Evolutionary conservation across 139 green algal species (phyloP), one percentile per base, ranked within the genome.

Genomic region (Desmodesmus armatus): DNA sequence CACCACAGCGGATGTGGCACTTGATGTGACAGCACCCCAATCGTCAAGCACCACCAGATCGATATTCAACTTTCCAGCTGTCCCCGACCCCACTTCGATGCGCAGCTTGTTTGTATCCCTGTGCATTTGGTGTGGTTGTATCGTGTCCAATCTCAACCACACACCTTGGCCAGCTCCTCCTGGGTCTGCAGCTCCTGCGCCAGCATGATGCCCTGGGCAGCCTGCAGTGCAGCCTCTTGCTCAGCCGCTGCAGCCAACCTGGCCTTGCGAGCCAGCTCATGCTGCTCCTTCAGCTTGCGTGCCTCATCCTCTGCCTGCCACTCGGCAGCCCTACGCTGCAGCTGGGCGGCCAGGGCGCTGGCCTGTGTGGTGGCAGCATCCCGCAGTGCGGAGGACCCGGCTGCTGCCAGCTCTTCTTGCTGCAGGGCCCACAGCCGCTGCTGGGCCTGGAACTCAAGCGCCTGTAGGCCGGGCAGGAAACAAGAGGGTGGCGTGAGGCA

Each of bases 361-460:
- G 83, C 89, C 75, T 90, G 72, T 47, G 84, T 78, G 21, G 87
- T 78, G 58, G 86, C 83, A 78, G 87, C 80, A 33, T 92, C 82
- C 41, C 85, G 78, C 80, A 95, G 84, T 2, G 78, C 70, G 3
- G 74, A 72, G 1, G 80, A 62, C 55, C 85, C 83, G 2, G 90
- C 91, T 2, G 83, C 58, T 23, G 85, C 83, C 35, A 81, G 35
- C 19, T 86, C 76, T 49, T 93, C 89, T 31, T 92, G 80, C 72
- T 94, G 82, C 83, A 94, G 85, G 27, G 87, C 87, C 63, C 86
- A 88, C 51, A 91, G 85, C 23, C 87, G 87, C 83, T 94, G 91
- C 63, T 88, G 84, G 3, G 91, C 85, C 75, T 90, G 82, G 84
- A 94, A 95, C 84, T 95, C 91, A 35, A 95, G 82, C 21, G 85